A percentile compares a stretch with the other conserved stretches of the same genome.
Conservation (phyloP, 192 early-diverging fungal species). For the Diversispora eburnea region DNA sequence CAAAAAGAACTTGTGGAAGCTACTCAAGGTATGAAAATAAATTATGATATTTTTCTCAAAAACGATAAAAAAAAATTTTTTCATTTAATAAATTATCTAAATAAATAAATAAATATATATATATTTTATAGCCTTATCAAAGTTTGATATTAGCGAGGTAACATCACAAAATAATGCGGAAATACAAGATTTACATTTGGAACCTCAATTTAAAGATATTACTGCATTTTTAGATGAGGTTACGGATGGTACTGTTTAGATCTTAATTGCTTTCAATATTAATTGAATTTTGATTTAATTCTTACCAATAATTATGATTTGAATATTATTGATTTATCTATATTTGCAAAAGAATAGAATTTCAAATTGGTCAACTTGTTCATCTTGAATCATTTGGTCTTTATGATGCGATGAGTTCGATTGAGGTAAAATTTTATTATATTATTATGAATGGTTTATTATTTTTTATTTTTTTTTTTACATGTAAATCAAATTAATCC, state of each 20-base stretch:
- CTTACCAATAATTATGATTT: not conserved
- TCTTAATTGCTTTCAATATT: not conserved
- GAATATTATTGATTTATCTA: not conserved
- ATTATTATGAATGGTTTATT: not conserved
- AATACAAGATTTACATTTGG: not conserved
- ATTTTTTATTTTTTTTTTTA: not conserved
- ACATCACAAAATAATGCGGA: not conserved
- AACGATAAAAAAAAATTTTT: not conserved
- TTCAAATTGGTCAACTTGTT: conserved; percentile 54
- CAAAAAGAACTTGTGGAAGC: not conserved
- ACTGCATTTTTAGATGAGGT: conserved; percentile 41
- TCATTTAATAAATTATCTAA: not conserved
- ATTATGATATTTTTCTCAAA: not conserved
- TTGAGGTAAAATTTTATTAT: conserved; percentile 43
- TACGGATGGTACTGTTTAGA: conserved; percentile 33
- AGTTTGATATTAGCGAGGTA: not conserved
- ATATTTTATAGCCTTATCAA: not conserved
- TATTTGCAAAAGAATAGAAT: conserved; percentile 41
- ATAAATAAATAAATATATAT: too few relatives aligned
- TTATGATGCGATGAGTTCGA: conserved; percentile 63
- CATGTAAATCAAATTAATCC: too few relatives aligned
- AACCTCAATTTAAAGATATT: conserved; percentile 46
- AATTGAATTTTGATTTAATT: not conserved
- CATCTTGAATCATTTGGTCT: conserved; percentile 53
- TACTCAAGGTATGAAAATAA: not conserved